Conservation (phyloP, 2,329 filamentous ascomycete genomes). For the Neocucurbitaria cava region DNA sequence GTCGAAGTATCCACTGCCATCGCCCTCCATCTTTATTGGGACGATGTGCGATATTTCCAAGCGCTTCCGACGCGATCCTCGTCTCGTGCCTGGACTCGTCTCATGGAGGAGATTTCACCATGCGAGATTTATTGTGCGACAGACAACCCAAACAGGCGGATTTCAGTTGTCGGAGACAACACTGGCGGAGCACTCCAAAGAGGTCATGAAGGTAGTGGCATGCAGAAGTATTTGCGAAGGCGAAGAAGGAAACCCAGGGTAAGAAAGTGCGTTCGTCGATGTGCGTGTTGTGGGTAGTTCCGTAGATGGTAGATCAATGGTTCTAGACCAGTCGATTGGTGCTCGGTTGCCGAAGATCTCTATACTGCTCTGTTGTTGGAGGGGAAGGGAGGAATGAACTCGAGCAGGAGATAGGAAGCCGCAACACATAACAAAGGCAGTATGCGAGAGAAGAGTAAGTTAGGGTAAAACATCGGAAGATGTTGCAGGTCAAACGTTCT, state of each 20-base stretch:
- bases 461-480: constrained; percentile 4
- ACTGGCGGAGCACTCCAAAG: neutral
- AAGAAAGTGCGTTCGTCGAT: constrained; percentile 12
- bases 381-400: neutral
- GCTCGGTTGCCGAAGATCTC: neutral
- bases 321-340: constrained; percentile 22
- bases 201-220: neutral
- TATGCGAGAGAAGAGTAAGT: neutral
- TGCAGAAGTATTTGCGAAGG: neutral
- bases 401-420: neutral
- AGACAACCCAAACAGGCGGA: neutral
- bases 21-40: constrained; percentile 17
- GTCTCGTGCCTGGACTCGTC: neutral
- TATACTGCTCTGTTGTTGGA: neutral
- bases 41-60: constrained; percentile 3
- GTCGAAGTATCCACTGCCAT: constrained; percentile 40
- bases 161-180: neutral
- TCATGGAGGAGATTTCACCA: neutral
- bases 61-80: neutral
- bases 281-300: constrained; percentile 20
- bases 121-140: neutral
- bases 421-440: constrained; percentile 5
- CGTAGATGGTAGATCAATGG: constrained; percentile 24
- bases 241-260: constrained; percentile 1
- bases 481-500: constrained; percentile 15